These are phyloP conservation scores for Plantago major DNA, from an alignment of 257 asterid genomes.

Conservation along the genomic window DNA sequence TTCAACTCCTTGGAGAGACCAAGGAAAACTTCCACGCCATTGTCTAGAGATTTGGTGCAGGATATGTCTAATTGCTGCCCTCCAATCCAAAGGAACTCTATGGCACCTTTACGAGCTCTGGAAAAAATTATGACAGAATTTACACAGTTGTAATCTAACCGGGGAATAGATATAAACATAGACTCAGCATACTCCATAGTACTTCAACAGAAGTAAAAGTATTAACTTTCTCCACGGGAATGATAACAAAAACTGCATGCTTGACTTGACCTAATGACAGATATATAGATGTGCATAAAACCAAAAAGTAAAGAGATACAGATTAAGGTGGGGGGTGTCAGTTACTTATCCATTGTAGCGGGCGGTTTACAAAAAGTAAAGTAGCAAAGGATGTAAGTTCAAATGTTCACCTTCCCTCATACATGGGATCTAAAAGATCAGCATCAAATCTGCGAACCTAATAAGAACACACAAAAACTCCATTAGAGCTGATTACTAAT, in stretches of 20 bases:
- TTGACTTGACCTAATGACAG: too few relatives aligned
- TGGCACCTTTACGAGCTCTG: constrained; percentile 68
- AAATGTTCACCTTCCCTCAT: constrained; percentile 66
- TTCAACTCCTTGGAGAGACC: constrained; percentile 58
- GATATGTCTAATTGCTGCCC: constrained; percentile 73
- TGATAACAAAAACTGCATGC: too few relatives aligned
- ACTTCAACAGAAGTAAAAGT: background rate
- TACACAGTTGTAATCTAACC: constrained; percentile 3
- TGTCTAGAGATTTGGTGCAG: constrained; percentile 28
- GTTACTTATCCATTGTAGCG: too few relatives aligned
- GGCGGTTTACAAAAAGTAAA: background rate
- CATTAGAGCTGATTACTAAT: constrained; percentile 9
- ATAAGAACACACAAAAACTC: constrained; percentile 22
- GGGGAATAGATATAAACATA: background rate
- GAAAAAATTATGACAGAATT: constrained; percentile 11
- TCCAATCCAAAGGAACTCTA: constrained; percentile 87
- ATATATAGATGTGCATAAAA: too few relatives aligned
- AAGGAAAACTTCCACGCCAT: constrained; percentile 35
- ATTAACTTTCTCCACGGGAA: background rate
- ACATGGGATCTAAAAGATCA: constrained; percentile 70
- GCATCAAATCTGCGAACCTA: constrained; percentile 77
- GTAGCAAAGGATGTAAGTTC: constrained; percentile 2
- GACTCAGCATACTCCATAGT: background rate
- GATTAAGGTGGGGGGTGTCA: too few relatives aligned
- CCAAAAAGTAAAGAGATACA: constrained; percentile 8